These are phyloP conservation scores for Colletotrichum noveboracense DNA, from an alignment of 2,329 filamentous ascomycete species.

Conservation along the genomic window DNA sequence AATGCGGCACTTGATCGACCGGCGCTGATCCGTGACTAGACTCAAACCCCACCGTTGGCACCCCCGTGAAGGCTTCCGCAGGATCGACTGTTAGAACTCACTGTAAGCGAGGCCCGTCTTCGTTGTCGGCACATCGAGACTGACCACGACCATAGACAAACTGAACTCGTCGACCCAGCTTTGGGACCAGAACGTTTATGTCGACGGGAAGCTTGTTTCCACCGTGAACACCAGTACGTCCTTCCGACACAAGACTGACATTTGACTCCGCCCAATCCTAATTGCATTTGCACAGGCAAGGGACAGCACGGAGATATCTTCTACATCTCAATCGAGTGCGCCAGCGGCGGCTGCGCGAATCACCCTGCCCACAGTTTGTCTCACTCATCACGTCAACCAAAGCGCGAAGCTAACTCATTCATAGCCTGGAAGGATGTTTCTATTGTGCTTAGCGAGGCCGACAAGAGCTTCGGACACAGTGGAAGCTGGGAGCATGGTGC, in stretches of 20 bases:
- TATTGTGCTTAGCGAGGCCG: neutral
- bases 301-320: neutral
- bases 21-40: neutral
- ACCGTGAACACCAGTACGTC: neutral
- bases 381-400: no score
- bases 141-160: neutral
- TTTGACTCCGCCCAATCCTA: neutral
- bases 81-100: neutral
- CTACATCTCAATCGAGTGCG: slow-evolving; percentile 9
- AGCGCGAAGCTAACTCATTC: neutral
- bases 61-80: neutral
- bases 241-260: neutral
- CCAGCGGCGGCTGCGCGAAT: neutral
- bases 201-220: neutral
- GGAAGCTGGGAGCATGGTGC: neutral
- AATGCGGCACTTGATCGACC: neutral
- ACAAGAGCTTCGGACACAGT: neutral
- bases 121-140: neutral
- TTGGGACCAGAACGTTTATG: neutral
- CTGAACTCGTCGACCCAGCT: neutral
- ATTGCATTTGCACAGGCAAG: neutral
- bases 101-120: neutral
- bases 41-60: neutral
- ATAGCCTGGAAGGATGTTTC: neutral
- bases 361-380: neutral